phyloP scores from a whole-genome alignment of 2,329 filamentous ascomycete genomes.

The Phyllosticta citrichinensis region DNA sequence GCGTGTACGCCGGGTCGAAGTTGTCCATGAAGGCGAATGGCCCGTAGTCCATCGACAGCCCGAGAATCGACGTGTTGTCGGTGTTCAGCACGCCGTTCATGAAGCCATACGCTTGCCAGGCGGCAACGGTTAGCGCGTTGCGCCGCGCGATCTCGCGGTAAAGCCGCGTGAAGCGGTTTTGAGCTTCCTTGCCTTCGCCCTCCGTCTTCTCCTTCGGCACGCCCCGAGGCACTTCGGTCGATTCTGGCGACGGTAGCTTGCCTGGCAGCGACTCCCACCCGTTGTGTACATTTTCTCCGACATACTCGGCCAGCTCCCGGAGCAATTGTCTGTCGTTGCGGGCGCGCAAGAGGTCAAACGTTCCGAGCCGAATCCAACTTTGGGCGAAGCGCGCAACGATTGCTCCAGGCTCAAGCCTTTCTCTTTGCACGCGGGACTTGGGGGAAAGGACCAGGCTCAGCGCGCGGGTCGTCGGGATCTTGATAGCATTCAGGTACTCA shows the following conservation, averaged over 20 bases:
- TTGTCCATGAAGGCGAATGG: constrained; percentile 97
- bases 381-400: constrained; percentile 89
- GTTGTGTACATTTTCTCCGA: constrained; percentile 76
- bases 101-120: constrained; percentile 98
- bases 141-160: constrained; percentile 80
- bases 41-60: constrained; percentile 86
- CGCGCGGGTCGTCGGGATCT: constrained; percentile 78
- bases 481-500: constrained; percentile 75
- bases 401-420: constrained; percentile 77
- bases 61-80: constrained; percentile 88
- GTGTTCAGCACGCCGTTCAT: constrained; percentile 98
- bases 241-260: constrained; percentile 39
- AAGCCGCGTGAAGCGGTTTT: constrained; percentile 79
- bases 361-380: constrained; percentile 87
- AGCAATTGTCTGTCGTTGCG: constrained; percentile 69
- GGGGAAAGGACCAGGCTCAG: constrained; percentile 72
- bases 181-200: constrained; percentile 55
- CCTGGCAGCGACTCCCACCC: constrained; percentile 79
- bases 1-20: constrained; percentile 89
- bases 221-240: constrained; percentile 34
- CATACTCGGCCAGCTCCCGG: constrained; percentile 66
- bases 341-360: constrained; percentile 81
- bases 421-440: constrained; percentile 61
- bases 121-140: constrained; percentile 79
- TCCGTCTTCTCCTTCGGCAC: constrained; percentile 51